A percentile compares a stretch with the other conserved stretches of the same genome.
These are phyloP conservation scores for Grigorovia transvaalensis DNA, from an alignment of 805 yeast genomes.

Conservation along the genomic window DNA sequence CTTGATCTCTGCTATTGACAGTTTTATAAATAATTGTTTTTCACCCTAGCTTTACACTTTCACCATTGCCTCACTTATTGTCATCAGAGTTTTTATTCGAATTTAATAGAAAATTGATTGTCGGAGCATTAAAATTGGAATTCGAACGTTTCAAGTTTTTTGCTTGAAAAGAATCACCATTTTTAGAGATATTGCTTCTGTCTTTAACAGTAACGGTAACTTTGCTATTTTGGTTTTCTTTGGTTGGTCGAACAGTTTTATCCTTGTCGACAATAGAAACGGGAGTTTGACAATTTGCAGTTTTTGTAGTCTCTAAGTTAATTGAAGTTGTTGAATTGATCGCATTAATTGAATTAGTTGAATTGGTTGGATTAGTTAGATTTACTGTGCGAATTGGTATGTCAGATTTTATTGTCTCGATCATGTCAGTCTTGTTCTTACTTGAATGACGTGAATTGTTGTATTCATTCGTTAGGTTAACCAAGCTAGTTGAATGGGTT, in stretches of 20 bases:
- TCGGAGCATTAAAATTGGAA: background rate
- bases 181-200: background rate
- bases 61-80: background rate
- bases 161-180: background rate
- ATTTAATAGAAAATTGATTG: background rate
- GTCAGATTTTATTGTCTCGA: background rate
- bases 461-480: background rate
- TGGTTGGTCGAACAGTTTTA: background rate
- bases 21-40: no score
- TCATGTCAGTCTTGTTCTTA: background rate
- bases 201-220: background rate
- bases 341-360: background rate
- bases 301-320: background rate
- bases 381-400: background rate
- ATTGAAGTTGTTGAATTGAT: background rate
- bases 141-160: background rate
- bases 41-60: background rate
- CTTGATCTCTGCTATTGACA: no score
- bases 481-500: background rate
- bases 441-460: background rate
- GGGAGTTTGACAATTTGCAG: background rate
- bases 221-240: background rate
- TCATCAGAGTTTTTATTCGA: background rate
- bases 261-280: background rate
- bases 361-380: background rate